phyloP scores from a whole-genome alignment of 345 rosid species.

The Pugionium cornutum region DNA sequence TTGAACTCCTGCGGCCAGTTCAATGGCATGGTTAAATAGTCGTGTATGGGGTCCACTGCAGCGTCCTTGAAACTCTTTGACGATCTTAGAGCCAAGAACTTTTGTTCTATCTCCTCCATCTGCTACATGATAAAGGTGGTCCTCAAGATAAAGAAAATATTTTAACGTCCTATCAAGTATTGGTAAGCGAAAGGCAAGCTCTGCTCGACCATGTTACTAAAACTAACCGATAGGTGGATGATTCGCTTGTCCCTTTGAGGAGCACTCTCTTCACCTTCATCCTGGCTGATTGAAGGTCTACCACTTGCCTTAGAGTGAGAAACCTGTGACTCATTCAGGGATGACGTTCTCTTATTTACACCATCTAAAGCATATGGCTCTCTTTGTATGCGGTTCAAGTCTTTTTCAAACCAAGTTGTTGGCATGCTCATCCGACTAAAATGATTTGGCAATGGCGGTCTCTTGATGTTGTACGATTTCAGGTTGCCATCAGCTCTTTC shows the following conservation, averaged over 20 bases:
- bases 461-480: constrained; percentile 38
- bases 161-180: constrained; percentile 12
- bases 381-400: constrained; percentile 34
- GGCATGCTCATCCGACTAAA: constrained; percentile 38
- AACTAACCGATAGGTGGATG: constrained; percentile 47
- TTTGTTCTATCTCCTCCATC: constrained; percentile 53
- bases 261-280: constrained; percentile 32
- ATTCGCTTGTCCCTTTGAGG: constrained; percentile 43
- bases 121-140: constrained; percentile 31
- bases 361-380: constrained; percentile 21
- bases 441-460: constrained; percentile 32
- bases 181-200: constrained; percentile 27
- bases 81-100: constrained; percentile 33
- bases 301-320: constrained; percentile 36
- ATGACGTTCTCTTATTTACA: constrained; percentile 31
- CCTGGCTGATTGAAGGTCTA: constrained; percentile 32
- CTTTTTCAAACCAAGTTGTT: constrained; percentile 44
- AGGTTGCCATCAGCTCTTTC: constrained; percentile 46
- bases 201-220: constrained; percentile 8
- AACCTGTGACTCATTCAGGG: constrained; percentile 45
- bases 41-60: constrained; percentile 73
- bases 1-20: constrained; percentile 65
- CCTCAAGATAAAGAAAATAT: constrained; percentile 1
- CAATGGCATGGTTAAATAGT: constrained; percentile 42
- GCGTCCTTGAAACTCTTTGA: constrained; percentile 60